phyloP scores from a whole-genome alignment of 179 eudicot species.

The Carnegiea gigantea region DNA sequence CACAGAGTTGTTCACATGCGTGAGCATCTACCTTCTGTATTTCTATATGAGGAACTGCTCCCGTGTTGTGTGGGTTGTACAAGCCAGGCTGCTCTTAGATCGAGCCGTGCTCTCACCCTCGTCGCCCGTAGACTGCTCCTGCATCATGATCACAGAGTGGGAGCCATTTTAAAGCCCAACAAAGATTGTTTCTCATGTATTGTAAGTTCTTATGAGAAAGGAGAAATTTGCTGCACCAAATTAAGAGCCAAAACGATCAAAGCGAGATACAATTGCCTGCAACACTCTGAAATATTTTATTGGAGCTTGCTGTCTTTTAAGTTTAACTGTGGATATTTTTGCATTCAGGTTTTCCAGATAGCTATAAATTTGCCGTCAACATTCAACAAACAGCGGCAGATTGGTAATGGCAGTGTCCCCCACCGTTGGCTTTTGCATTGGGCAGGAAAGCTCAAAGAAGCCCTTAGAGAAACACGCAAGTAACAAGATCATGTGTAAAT shows the following conservation, averaged over 20 bases:
- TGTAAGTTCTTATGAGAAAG: background rate
- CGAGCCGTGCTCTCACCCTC: too few species aligned
- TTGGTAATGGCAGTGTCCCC: conserved; percentile 99
- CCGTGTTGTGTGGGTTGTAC: too few species aligned
- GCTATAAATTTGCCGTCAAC: conserved; percentile 76
- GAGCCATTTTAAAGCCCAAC: background rate
- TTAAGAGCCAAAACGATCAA: background rate
- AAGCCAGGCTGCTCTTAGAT: too few species aligned
- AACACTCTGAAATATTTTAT: background rate
- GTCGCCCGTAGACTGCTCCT: background rate
- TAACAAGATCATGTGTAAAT: conserved; percentile 12
- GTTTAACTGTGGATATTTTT: background rate
- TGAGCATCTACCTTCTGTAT: too few species aligned
- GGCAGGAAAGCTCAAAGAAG: conserved; percentile 95
- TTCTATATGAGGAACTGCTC: too few species aligned
- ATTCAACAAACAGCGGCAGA: conserved; percentile 77
- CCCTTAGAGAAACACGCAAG: conserved; percentile 34
- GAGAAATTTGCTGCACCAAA: background rate
- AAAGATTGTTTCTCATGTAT: background rate
- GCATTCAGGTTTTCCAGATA: conserved; percentile 78
- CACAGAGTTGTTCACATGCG: too few species aligned
- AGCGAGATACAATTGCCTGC: background rate
- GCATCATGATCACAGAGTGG: background rate
- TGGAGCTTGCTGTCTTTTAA: background rate
- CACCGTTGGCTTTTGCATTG: conserved; percentile 89